These are phyloP conservation scores for Boletus coccyginus DNA, from an alignment of 768 basidiomycete species.

Conservation along the genomic window DNA sequence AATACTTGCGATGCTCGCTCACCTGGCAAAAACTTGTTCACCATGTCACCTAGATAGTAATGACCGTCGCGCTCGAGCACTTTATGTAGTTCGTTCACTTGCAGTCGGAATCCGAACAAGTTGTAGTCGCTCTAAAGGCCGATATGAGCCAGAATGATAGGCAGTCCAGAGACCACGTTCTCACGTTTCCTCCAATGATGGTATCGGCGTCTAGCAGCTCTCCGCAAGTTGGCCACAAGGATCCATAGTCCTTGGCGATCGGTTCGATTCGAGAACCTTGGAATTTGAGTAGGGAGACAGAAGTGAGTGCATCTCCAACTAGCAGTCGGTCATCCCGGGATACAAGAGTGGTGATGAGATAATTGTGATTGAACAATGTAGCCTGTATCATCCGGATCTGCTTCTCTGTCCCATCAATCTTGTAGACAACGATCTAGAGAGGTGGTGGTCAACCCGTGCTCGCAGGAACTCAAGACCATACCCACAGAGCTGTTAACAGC, in stretches of 20 bases:
- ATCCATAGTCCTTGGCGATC: conserved; percentile 71
- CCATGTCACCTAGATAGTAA: conserved; percentile 73
- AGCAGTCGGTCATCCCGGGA: conserved; percentile 53
- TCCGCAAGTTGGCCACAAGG: conserved; percentile 70
- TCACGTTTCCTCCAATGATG: conserved; percentile 75
- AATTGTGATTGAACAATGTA: conserved; percentile 78
- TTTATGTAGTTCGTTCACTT: conserved; percentile 39
- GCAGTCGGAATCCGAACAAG: conserved; percentile 59
- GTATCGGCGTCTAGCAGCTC: conserved; percentile 52
- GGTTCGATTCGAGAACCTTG: conserved; percentile 42
- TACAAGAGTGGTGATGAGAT: conserved; percentile 67
- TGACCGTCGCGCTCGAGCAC: conserved; percentile 62
- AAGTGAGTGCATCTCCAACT: conserved; percentile 79
- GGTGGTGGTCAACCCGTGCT: neutral
- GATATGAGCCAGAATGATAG: conserved; percentile 6
- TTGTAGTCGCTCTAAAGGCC: conserved; percentile 60
- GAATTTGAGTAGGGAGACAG: conserved; percentile 67
- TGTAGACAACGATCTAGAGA: conserved; percentile 46
- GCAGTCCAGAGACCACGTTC: conserved; percentile 23
- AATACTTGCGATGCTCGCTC: conserved; percentile 3
- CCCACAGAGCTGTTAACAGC: conserved; percentile 77
- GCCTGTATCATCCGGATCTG: conserved; percentile 36
- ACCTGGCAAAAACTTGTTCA: conserved; percentile 76
- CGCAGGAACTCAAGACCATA: neutral
- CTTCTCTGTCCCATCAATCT: conserved; percentile 36